phyloP scores from a whole-genome alignment of 768 basidiomycete genomes.

The Boletus rubropictus region DNA sequence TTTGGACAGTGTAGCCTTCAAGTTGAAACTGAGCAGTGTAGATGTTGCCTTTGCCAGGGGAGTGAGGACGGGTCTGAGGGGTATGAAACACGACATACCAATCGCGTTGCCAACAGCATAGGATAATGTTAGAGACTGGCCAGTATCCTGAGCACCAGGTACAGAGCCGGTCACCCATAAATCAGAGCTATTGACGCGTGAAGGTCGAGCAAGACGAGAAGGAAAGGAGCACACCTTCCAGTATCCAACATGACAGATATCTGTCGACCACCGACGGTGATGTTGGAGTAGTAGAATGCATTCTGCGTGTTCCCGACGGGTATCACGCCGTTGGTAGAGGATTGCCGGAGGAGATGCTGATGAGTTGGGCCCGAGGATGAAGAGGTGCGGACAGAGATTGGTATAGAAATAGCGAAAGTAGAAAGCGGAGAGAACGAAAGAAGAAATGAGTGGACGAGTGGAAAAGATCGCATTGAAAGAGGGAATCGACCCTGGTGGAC shows the following conservation, averaged over 20 bases:
- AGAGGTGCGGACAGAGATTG: slow-evolving; percentile 24
- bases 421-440: slow-evolving; percentile 11
- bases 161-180: slow-evolving; percentile 60
- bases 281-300: slow-evolving; percentile 65
- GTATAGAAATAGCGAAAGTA: slow-evolving; percentile 29
- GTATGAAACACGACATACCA: slow-evolving; percentile 35
- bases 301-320: slow-evolving; percentile 62
- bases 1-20: slow-evolving; percentile 49
- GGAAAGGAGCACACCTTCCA: slow-evolving; percentile 49
- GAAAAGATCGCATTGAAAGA: slow-evolving; percentile 22
- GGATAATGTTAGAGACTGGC: slow-evolving; percentile 47
- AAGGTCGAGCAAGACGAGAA: background rate
- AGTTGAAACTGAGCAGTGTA: slow-evolving; percentile 48
- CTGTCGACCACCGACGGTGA: slow-evolving; percentile 56
- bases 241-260: slow-evolving; percentile 68
- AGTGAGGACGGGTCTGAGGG: background rate
- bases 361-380: background rate
- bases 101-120: slow-evolving; percentile 67
- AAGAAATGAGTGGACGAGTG: slow-evolving; percentile 21
- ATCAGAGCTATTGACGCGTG: slow-evolving; percentile 49
- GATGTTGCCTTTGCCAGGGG: slow-evolving; percentile 43
- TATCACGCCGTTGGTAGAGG: slow-evolving; percentile 27
- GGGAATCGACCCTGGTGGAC: too few species aligned
- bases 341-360: slow-evolving; percentile 21
- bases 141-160: slow-evolving; percentile 49